Conservation (phyloP, 108 stramenopile genomes). For the Skeletonema marinoi region DNA sequence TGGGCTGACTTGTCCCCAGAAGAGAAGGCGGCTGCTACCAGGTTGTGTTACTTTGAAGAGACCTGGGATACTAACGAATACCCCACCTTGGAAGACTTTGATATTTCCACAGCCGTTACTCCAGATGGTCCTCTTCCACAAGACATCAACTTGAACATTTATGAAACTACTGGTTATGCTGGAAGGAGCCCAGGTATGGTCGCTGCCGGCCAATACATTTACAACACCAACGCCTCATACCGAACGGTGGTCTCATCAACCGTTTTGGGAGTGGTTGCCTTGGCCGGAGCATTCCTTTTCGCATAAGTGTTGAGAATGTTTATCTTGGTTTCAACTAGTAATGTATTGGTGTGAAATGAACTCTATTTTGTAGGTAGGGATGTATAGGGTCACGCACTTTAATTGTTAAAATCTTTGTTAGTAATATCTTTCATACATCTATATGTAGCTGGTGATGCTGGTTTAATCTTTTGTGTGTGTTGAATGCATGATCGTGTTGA, state of each 20-base stretch:
- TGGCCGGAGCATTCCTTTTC: slow-evolving; percentile 2
- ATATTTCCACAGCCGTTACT: slow-evolving; percentile 14
- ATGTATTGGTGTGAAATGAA: not conserved
- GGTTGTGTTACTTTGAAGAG: slow-evolving; percentile 55
- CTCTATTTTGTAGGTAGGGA: not conserved
- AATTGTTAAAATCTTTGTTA: not conserved
- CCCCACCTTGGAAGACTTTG: not conserved
- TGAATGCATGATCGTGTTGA: too few relatives aligned
- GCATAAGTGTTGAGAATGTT: slow-evolving; percentile 18
- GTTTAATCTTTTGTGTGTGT: too few relatives aligned
- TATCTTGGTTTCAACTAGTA: not conserved
- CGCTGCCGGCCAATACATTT: not conserved
- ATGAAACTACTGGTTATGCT: slow-evolving; percentile 7
- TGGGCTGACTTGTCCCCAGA: slow-evolving; percentile 49
- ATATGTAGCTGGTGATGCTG: too few relatives aligned
- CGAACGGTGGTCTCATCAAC: not conserved
- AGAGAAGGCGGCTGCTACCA: slow-evolving; percentile 43
- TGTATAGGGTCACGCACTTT: not conserved
- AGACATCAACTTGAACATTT: slow-evolving; percentile 39
- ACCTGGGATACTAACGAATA: slow-evolving; percentile 32
- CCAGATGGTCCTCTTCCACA: slow-evolving; percentile 15
- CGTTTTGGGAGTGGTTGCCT: not conserved
- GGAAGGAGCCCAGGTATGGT: not conserved
- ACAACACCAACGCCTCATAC: slow-evolving; percentile 8
- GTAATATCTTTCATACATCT: too few relatives aligned